These are phyloP conservation scores for Phaeomoniella chlamydospora DNA, from an alignment of 2,329 filamentous ascomycete genomes.

Conservation along the genomic window DNA sequence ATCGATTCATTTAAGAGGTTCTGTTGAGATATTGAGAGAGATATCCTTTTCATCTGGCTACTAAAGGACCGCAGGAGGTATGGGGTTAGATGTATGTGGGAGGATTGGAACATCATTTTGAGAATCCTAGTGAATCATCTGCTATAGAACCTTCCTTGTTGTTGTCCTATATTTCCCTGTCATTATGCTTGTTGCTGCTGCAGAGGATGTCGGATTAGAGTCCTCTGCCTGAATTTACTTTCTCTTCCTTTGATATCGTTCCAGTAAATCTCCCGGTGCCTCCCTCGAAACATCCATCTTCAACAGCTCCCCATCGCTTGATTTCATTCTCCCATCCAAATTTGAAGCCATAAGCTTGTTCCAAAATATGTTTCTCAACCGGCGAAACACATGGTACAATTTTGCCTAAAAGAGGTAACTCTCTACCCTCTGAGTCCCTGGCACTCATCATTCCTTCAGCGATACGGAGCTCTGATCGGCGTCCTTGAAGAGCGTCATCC, in stretches of 20 bases:
- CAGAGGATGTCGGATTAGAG: too few relatives aligned
- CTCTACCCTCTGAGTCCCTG: background rate
- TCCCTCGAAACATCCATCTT: slow-evolving; percentile 15
- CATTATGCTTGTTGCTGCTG: too few relatives aligned
- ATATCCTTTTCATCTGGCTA: too few relatives aligned
- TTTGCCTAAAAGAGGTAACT: slow-evolving; percentile 11
- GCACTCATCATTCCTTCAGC: slow-evolving; percentile 6
- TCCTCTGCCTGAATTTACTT: too few relatives aligned
- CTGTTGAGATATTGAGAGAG: too few relatives aligned
- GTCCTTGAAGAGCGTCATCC: slow-evolving; percentile 6
- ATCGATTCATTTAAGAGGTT: too few relatives aligned
- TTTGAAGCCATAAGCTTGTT: slow-evolving; percentile 12
- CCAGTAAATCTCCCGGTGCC: slow-evolving; percentile 15
- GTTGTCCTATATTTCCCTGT: too few relatives aligned
- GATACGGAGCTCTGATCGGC: background rate
- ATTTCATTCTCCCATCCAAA: slow-evolving; percentile 13
- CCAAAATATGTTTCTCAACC: slow-evolving; percentile 14
- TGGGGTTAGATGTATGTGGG: too few relatives aligned
- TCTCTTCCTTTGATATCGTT: background rate
- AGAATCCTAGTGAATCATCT: too few relatives aligned
- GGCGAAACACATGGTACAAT: slow-evolving; percentile 13
- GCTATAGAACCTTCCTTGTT: too few relatives aligned
- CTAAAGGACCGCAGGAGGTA: too few relatives aligned
- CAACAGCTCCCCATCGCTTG: slow-evolving; percentile 9
- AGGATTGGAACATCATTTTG: too few relatives aligned